Evolutionary conservation across 148 eudicot genomes (phyloP).

Genomic region (Persicaria maculosa): DNA sequence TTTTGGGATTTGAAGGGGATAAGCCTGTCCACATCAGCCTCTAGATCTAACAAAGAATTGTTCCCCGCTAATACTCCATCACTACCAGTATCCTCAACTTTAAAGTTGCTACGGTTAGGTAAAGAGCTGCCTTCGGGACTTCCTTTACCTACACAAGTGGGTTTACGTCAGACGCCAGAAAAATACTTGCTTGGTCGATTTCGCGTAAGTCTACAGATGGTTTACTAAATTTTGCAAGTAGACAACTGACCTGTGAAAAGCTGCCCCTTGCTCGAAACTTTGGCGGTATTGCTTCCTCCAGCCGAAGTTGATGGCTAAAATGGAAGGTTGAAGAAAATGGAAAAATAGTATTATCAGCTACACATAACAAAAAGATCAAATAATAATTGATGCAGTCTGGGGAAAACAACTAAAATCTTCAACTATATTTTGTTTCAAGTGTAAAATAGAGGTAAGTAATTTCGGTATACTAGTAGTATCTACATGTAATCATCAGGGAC

Average conservation of each 20-base stretch:
- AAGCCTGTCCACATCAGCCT: not conserved
- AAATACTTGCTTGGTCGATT: constrained; percentile 6
- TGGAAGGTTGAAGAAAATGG: constrained; percentile 2
- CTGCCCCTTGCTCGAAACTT: constrained; percentile 2
- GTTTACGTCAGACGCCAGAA: not conserved
- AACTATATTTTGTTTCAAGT: no score
- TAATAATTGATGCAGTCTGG: not conserved
- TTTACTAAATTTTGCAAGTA: not conserved
- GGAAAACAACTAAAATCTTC: not conserved
- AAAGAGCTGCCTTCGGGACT: constrained; percentile 2
- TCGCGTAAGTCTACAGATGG: not conserved
- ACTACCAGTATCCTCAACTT: not conserved
- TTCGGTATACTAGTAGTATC: not conserved
- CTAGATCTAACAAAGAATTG: constrained; percentile 8
- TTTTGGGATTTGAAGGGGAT: constrained; percentile 10
- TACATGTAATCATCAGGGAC: not conserved
- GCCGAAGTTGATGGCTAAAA: constrained; percentile 23
- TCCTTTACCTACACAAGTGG: constrained; percentile 8
- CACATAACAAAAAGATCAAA: not conserved
- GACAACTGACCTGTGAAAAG: constrained; percentile 12
- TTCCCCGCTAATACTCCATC: not conserved
- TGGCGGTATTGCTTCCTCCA: constrained; percentile 6
- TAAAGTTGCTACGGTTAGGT: not conserved
- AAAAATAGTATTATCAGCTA: not conserved
- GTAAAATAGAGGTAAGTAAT: no score